These are phyloP conservation scores for Tolypocladium album DNA, from an alignment of 2,329 filamentous ascomycete genomes.

Conservation along the genomic window DNA sequence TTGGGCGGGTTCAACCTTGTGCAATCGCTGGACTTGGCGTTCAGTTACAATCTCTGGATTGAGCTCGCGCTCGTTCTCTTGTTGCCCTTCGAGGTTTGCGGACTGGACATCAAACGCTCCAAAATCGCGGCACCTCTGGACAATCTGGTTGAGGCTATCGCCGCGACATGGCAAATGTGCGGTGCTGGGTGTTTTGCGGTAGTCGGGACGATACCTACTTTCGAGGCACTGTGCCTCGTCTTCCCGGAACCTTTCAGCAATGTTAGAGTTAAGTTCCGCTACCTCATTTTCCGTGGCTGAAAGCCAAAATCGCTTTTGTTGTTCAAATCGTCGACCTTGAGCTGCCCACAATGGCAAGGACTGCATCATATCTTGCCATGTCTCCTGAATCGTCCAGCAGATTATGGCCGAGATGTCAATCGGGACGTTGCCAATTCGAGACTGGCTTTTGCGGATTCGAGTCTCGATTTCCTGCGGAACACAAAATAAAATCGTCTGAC, in stretches of 20 bases:
- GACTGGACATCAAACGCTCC: not conserved
- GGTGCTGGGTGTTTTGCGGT: not conserved
- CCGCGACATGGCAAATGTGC: not conserved
- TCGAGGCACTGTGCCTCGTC: conserved; percentile 1
- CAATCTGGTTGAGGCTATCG: not conserved
- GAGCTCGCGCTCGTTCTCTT: not conserved
- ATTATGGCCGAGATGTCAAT: conserved; percentile 35
- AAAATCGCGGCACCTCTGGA: not conserved
- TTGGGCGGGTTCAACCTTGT: conserved; percentile 34
- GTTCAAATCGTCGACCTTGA: conserved; percentile 43
- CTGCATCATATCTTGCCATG: conserved; percentile 35
- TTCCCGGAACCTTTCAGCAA: not conserved
- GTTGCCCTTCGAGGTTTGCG: not conserved
- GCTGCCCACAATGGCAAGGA: conserved; percentile 48
- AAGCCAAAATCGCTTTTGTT: conserved; percentile 26
- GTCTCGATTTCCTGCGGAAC: conserved; percentile 45
- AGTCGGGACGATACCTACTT: not conserved
- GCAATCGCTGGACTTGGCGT: conserved; percentile 49
- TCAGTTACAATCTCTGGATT: conserved; percentile 43
- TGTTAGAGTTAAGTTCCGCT: not conserved
- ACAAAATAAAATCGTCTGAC: conserved; percentile 52
- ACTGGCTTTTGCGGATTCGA: conserved; percentile 29
- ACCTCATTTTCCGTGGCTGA: not conserved
- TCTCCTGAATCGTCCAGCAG: conserved; percentile 48
- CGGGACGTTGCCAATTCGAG: conserved; percentile 27